phyloP scores from a whole-genome alignment of 805 yeast genomes.

The Pichia rugopelliculosa region DNA sequence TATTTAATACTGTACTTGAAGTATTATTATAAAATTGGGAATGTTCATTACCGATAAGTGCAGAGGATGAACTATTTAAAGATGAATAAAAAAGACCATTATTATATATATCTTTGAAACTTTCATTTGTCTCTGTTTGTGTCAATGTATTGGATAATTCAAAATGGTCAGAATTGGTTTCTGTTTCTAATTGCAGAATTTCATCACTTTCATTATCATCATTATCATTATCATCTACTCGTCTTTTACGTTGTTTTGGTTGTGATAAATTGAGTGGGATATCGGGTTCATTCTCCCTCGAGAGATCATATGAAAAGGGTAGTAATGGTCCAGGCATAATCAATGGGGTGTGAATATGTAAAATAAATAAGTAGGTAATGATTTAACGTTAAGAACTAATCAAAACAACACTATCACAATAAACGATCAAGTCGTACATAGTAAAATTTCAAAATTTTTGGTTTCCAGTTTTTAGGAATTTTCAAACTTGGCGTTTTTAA shows the following conservation, averaged over 20 bases:
- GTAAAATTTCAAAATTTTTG: no score
- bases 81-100: slow-evolving; percentile 1
- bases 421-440: no score
- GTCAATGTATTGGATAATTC: background rate
- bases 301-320: slow-evolving; percentile 43
- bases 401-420: no score
- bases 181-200: background rate
- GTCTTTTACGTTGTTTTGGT: slow-evolving; percentile 12
- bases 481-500: no score
- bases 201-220: background rate
- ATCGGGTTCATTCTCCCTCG: slow-evolving; percentile 24
- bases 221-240: background rate
- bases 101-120: background rate
- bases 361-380: no score
- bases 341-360: slow-evolving; percentile 1
- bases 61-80: slow-evolving; percentile 7
- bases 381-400: no score
- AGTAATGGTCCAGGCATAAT: slow-evolving; percentile 23
- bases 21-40: background rate
- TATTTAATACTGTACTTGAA: slow-evolving; percentile 6
- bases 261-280: slow-evolving; percentile 17
- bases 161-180: background rate
- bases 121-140: background rate
- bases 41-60: background rate
- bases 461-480: no score